Conservation (phyloP, 2,329 filamentous ascomycete species). For the Lasiodiplodia gonubiensis region DNA sequence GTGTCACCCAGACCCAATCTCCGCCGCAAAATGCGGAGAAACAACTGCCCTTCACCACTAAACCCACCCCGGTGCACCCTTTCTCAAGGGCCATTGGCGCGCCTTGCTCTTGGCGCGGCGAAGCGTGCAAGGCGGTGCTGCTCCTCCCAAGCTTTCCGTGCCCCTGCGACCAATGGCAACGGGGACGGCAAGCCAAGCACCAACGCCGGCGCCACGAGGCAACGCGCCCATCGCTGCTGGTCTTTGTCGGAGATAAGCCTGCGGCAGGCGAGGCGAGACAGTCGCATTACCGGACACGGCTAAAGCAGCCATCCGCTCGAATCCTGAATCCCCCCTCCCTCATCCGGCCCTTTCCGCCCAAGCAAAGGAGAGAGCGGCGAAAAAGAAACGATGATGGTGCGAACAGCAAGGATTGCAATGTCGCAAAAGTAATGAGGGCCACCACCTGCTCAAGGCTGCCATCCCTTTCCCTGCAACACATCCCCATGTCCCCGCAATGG, state of each 20-base stretch:
- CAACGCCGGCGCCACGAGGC: not conserved
- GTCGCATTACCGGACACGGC: not conserved
- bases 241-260: slow-evolving; percentile 6
- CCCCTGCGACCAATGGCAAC: not conserved
- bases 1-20: not conserved
- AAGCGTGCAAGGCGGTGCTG: not conserved
- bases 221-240: not conserved
- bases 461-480: slow-evolving; percentile 2
- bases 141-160: not conserved
- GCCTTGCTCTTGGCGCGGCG: not conserved
- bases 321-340: too few species aligned
- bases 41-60: not conserved
- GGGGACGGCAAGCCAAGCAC: not conserved
- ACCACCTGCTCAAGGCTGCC: not conserved
- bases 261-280: not conserved
- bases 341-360: slow-evolving; percentile 2
- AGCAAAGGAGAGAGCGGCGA: not conserved
- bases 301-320: not conserved
- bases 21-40: slow-evolving; percentile 14
- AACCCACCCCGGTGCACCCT: not conserved
- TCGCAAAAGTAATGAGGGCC: not conserved
- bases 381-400: not conserved
- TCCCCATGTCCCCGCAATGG: not conserved
- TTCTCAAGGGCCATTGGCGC: not conserved
- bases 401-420: not conserved